phyloP scores from a whole-genome alignment of 176 grass and related monocot species.

The Triticum urartu region DNA sequence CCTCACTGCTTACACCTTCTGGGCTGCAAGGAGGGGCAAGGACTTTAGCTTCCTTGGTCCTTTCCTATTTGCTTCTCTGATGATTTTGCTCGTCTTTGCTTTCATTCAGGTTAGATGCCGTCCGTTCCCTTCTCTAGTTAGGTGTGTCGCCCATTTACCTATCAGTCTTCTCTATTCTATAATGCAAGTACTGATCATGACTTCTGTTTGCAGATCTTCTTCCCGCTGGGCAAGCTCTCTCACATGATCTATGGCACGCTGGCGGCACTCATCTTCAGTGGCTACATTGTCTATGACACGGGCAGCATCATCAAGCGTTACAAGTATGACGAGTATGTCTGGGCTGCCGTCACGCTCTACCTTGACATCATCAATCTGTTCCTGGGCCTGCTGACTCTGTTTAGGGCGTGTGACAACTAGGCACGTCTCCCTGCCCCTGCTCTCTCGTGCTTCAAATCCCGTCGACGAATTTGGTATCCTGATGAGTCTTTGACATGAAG shows the following conservation, averaged over 20 bases:
- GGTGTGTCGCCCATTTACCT: not conserved
- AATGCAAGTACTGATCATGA: not conserved
- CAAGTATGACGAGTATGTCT: conserved; percentile 80
- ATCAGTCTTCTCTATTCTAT: not conserved
- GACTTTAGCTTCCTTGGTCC: not conserved
- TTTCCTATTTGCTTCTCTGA: not conserved
- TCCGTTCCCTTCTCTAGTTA: not conserved
- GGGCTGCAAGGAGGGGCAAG: not conserved
- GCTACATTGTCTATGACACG: conserved; percentile 80
- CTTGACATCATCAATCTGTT: conserved; percentile 86
- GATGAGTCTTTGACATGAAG: not conserved
- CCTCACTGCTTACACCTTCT: not conserved
- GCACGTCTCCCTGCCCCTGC: not conserved
- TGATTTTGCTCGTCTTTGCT: not conserved
- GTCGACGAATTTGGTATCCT: too few species aligned
- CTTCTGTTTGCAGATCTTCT: conserved; percentile 49
- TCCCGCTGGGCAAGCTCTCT: conserved; percentile 80
- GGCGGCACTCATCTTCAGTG: conserved; percentile 67
- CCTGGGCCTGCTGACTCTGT: conserved; percentile 35
- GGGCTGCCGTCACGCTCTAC: conserved; percentile 68
- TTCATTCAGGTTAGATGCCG: not conserved
- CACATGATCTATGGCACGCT: conserved; percentile 76
- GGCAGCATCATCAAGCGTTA: conserved; percentile 85
- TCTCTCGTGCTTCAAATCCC: not conserved
- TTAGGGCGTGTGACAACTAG: not conserved